These are phyloP conservation scores for Cinnamomum micranthum DNA, from an alignment of 164 flowering plant species.

Conservation along the genomic window DNA sequence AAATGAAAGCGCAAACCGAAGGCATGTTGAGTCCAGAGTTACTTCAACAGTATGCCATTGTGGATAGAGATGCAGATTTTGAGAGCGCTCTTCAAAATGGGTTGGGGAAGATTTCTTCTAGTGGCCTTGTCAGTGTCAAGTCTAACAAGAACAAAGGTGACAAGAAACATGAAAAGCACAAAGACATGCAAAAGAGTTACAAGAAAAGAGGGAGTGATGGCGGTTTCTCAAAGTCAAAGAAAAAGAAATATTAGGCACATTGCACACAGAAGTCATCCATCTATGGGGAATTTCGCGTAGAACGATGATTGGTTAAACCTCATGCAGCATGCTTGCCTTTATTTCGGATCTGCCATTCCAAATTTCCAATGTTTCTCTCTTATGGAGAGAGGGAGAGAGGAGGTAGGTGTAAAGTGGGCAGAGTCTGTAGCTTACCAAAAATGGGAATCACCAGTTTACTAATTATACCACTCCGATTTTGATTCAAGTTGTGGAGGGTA, in stretches of 20 bases:
- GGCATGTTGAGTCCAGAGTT: slow-evolving; percentile 47
- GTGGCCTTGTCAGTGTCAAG: slow-evolving; percentile 74
- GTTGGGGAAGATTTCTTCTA: slow-evolving; percentile 43
- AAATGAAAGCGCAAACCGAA: slow-evolving; percentile 51
- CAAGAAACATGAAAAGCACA: slow-evolving; percentile 31
- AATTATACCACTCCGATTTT: too few species aligned
- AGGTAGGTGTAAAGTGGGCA: too few species aligned
- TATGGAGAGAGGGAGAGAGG: too few species aligned
- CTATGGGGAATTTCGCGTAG: background rate
- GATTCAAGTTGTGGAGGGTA: too few species aligned
- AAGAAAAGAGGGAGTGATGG: slow-evolving; percentile 51
- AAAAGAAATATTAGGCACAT: slow-evolving; percentile 33
- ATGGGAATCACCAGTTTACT: too few species aligned
- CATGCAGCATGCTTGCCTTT: background rate
- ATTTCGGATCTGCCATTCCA: too few species aligned
- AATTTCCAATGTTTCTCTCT: too few species aligned
- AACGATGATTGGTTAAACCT: background rate
- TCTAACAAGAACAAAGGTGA: slow-evolving; percentile 41
- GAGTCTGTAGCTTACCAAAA: too few species aligned
- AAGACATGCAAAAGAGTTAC: slow-evolving; percentile 32
- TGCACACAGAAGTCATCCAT: background rate
- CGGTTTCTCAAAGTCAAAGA: slow-evolving; percentile 50
- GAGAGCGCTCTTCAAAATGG: slow-evolving; percentile 65
- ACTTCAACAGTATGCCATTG: slow-evolving; percentile 72
- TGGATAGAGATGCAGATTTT: slow-evolving; percentile 59